Evolutionary conservation across 345 rosid genomes (phyloP).

Genomic region (Populus euphratica): DNA sequence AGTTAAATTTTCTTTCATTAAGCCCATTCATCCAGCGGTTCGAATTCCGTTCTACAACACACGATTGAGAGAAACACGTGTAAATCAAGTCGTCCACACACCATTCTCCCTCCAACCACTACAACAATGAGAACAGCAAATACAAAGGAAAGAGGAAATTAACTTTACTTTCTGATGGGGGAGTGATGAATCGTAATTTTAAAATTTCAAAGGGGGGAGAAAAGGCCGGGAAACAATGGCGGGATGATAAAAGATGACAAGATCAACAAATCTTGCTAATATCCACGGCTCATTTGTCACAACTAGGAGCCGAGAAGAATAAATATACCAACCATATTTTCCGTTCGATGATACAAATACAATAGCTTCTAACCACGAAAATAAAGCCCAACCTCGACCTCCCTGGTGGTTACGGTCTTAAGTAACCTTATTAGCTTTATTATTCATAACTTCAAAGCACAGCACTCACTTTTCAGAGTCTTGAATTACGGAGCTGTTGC

Average conservation of each 20-base stretch:
- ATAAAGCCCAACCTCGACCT: neutral
- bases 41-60: too few relatives aligned
- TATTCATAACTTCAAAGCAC: neutral
- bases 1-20: too few relatives aligned
- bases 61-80: too few relatives aligned
- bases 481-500: slow-evolving; percentile 79
- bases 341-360: neutral
- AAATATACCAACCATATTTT: neutral
- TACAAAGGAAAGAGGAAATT: too few relatives aligned
- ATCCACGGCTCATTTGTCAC: neutral
- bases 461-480: slow-evolving; percentile 45
- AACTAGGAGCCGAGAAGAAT: neutral
- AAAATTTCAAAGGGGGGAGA: neutral
- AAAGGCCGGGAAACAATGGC: neutral
- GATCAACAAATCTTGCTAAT: too few relatives aligned
- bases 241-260: too few relatives aligned
- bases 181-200: too few relatives aligned
- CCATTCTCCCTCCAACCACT: too few relatives aligned
- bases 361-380: neutral
- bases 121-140: too few relatives aligned
- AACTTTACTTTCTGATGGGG: too few relatives aligned
- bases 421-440: slow-evolving; percentile 10
- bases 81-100: too few relatives aligned
- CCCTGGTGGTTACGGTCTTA: neutral
- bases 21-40: neutral